phyloP scores from a whole-genome alignment of 208 protist genomes.

The Leishmania tropica region DNA sequence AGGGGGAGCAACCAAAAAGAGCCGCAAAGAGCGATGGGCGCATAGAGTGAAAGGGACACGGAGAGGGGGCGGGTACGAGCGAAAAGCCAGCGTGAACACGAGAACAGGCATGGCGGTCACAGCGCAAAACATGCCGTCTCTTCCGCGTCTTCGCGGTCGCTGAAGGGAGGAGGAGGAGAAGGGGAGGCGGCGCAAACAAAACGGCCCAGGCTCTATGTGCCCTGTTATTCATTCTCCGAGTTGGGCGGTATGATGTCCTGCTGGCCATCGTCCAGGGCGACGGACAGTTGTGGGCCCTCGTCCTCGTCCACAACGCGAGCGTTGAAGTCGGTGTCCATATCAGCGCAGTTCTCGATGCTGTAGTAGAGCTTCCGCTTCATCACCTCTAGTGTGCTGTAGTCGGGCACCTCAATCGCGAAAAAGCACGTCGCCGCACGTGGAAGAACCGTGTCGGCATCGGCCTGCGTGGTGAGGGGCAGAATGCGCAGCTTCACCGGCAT shows the following conservation, averaged over 20 bases:
- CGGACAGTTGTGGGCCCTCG: constrained; percentile 80
- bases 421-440: constrained; percentile 96
- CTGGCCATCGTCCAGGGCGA: constrained; percentile 50
- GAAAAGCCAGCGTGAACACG: background rate
- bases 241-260: constrained; percentile 14
- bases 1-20: background rate
- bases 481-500: constrained; percentile 88
- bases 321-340: constrained; percentile 95
- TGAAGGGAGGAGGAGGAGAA: background rate
- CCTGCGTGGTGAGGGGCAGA: constrained; percentile 67
- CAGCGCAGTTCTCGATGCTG: constrained; percentile 95
- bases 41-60: background rate
- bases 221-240: constrained; percentile 18
- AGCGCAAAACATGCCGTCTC: background rate
- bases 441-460: constrained; percentile 86
- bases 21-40: background rate
- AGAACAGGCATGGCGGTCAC: background rate
- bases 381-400: constrained; percentile 94
- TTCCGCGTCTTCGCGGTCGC: background rate
- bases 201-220: too few species aligned
- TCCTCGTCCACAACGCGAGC: constrained; percentile 77
- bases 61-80: background rate
- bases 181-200: background rate
- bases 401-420: constrained; percentile 94
- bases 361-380: constrained; percentile 95